phyloP scores from a whole-genome alignment of 2,329 filamentous ascomycete genomes.

The Alternaria gansuensis region DNA sequence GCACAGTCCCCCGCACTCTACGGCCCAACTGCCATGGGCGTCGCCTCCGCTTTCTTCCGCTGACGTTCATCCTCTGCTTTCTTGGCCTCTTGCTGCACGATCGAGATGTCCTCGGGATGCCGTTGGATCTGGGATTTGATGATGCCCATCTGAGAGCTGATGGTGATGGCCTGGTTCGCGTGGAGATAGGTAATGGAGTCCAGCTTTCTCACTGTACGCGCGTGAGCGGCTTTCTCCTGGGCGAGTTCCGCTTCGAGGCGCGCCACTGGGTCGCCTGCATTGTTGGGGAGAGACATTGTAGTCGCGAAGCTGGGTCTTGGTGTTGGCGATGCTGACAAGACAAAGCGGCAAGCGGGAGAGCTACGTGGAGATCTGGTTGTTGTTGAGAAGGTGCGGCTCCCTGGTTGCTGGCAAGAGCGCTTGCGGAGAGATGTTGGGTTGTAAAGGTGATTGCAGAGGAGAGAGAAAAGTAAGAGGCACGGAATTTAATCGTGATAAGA shows the following conservation, averaged over 20 bases:
- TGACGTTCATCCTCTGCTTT: background rate
- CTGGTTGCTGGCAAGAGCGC: background rate
- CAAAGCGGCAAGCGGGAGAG: background rate
- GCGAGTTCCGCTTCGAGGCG: slow-evolving; percentile 3
- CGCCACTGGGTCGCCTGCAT: slow-evolving; percentile 2
- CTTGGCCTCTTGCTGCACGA: background rate
- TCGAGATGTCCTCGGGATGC: slow-evolving; percentile 3
- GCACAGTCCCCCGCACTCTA: background rate
- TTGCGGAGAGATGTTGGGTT: background rate
- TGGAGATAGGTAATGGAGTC: background rate
- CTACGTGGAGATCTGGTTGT: background rate
- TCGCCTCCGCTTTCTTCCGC: background rate
- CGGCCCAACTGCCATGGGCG: background rate
- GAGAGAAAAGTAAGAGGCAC: background rate
- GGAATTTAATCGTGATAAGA: background rate
- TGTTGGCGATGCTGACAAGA: background rate
- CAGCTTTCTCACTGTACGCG: background rate
- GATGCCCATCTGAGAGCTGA: background rate
- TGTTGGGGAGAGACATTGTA: slow-evolving; percentile 2
- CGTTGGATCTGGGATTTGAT: slow-evolving; percentile 2
- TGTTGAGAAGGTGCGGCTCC: background rate
- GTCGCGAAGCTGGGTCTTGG: background rate
- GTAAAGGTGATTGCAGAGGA: background rate
- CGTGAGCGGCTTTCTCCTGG: background rate
- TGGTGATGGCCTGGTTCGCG: background rate